These are phyloP conservation scores for Xerocomus potaroensis DNA, from an alignment of 768 basidiomycete genomes.

Conservation along the genomic window DNA sequence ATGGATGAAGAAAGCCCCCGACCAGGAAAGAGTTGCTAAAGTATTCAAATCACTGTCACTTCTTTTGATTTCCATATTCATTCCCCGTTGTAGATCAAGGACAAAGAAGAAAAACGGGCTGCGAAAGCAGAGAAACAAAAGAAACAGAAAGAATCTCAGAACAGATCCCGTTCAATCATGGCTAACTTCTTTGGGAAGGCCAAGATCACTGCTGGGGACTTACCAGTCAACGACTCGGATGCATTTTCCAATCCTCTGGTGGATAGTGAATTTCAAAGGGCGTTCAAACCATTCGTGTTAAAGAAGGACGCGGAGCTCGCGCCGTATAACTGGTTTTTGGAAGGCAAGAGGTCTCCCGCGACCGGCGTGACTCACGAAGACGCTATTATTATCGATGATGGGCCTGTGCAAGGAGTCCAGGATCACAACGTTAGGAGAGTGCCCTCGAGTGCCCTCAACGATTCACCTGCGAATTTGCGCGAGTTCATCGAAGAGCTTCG, in stretches of 20 bases:
- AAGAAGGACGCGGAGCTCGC: conserved; percentile 75
- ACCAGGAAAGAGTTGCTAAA: conserved; percentile 48
- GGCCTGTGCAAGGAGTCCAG: conserved; percentile 8
- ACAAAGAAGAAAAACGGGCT: conserved; percentile 60
- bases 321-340: conserved; percentile 65
- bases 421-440: conserved; percentile 2
- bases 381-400: conserved; percentile 59
- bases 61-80: conserved; percentile 5
- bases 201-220: conserved; percentile 31
- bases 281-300: conserved; percentile 75
- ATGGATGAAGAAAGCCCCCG: conserved; percentile 48
- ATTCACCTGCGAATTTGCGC: conserved; percentile 10
- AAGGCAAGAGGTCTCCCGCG: conserved; percentile 24
- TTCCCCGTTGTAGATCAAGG: conserved; percentile 51
- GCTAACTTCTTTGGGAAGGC: conserved; percentile 73
- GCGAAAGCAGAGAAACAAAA: conserved; percentile 69
- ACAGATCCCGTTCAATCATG: conserved; percentile 73
- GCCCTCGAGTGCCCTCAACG: background rate
- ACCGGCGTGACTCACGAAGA: conserved; percentile 32
- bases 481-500: conserved; percentile 28
- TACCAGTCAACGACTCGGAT: conserved; percentile 22
- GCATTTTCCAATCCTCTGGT: conserved; percentile 32
- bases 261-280: conserved; percentile 63
- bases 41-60: conserved; percentile 9
- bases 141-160: conserved; percentile 64